These are phyloP conservation scores for Euphorbia peplus DNA, from an alignment of 345 rosid species.

Conservation along the genomic window DNA sequence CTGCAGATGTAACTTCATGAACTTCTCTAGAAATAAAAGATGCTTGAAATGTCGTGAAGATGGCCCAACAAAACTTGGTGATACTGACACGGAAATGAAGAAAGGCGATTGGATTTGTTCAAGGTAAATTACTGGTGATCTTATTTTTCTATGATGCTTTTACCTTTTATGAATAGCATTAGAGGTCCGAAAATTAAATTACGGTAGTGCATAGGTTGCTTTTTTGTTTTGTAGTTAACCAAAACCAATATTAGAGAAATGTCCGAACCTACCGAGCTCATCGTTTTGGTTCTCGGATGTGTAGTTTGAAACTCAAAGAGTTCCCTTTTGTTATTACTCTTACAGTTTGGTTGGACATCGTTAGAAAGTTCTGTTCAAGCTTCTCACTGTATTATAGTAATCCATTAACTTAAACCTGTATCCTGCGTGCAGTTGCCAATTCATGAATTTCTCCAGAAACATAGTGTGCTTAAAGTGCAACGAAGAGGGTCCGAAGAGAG, in stretches of 20 bases:
- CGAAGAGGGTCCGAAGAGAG: slow-evolving; percentile 54
- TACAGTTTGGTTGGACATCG: too few species aligned
- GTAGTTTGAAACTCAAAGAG: neutral
- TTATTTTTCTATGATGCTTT: neutral
- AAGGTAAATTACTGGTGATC: slow-evolving; percentile 40
- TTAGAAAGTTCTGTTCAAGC: too few species aligned
- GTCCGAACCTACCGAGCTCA: neutral
- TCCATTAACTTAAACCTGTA: slow-evolving; percentile 5
- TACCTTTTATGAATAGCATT: neutral
- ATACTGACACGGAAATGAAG: slow-evolving; percentile 34
- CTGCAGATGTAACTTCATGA: slow-evolving; percentile 55
- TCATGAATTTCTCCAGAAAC: slow-evolving; percentile 66
- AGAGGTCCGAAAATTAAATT: neutral
- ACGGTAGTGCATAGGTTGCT: neutral
- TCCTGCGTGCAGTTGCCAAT: slow-evolving; percentile 48
- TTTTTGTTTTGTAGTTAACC: neutral
- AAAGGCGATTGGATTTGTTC: slow-evolving; percentile 80
- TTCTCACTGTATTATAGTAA: neutral
- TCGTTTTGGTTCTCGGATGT: neutral
- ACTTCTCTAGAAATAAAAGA: slow-evolving; percentile 40
- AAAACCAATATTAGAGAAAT: neutral
- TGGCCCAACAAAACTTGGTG: slow-evolving; percentile 31
- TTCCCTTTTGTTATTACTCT: too few species aligned
- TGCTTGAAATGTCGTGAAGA: slow-evolving; percentile 48
- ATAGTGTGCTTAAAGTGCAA: slow-evolving; percentile 57